phyloP scores from a whole-genome alignment of 495 filamentous ascomycete species.

The Lophium mytilinum region DNA sequence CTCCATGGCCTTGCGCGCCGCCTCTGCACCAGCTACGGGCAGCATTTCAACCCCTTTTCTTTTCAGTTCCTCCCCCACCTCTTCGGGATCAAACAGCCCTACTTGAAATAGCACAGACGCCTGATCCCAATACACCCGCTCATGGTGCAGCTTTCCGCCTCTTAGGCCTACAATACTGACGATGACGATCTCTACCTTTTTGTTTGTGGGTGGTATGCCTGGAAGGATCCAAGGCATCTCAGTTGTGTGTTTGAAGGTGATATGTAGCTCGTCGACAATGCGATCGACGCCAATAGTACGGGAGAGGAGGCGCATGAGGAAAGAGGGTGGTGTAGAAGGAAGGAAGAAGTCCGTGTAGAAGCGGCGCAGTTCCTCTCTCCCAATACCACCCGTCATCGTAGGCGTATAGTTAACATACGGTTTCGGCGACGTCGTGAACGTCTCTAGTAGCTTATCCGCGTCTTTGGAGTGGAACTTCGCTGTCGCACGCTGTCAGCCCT shows the following conservation, averaged over 20 bases:
- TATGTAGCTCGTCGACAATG: constrained; percentile 53
- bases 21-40: constrained; percentile 62
- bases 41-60: constrained; percentile 50
- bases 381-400: constrained; percentile 66
- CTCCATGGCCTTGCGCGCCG: constrained; percentile 58
- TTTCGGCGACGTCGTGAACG: constrained; percentile 45
- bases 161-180: constrained; percentile 69
- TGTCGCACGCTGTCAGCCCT: constrained; percentile 8
- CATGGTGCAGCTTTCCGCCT: constrained; percentile 65
- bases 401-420: constrained; percentile 52
- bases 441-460: constrained; percentile 41
- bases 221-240: constrained; percentile 76
- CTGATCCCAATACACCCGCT: constrained; percentile 87
- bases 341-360: constrained; percentile 76
- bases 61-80: constrained; percentile 38
- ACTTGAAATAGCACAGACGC: constrained; percentile 70
- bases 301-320: constrained; percentile 60
- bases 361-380: constrained; percentile 51
- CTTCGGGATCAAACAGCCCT: constrained; percentile 61
- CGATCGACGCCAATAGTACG: constrained; percentile 56
- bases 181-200: constrained; percentile 59
- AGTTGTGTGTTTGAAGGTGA: constrained; percentile 61
- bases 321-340: constrained; percentile 57
- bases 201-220: constrained; percentile 62
- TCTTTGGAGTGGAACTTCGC: constrained; percentile 29